Evolutionary conservation across 768 basidiomycete species (phyloP).

Genomic region (Lactifluus rugatus): DNA sequence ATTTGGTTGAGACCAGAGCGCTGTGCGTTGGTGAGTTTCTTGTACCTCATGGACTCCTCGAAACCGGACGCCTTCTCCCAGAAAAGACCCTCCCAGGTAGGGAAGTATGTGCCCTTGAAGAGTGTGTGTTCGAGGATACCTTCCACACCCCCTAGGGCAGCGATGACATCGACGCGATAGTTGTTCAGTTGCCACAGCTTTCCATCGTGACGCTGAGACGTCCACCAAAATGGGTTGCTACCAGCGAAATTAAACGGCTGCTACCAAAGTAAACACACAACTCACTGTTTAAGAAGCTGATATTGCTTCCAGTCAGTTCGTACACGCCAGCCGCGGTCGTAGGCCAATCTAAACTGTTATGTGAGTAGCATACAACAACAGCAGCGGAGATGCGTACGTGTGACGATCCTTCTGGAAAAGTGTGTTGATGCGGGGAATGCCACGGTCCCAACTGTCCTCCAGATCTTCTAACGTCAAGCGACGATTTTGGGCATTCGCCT

Average conservation of each 20-base stretch:
- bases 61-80: constrained; percentile 98
- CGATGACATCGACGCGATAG: constrained; percentile 97
- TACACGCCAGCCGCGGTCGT: constrained; percentile 98
- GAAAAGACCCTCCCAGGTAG: constrained; percentile 96
- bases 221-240: constrained; percentile 99
- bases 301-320: constrained; percentile 98
- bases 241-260: background rate
- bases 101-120: constrained; percentile 97
- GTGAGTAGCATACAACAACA: background rate
- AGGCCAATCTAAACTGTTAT: constrained; percentile 55
- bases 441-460: constrained; percentile 97
- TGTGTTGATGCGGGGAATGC: constrained; percentile 97
- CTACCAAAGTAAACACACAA: constrained; percentile 10
- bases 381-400: constrained; percentile 41
- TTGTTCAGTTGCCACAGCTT: constrained; percentile 97
- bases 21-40: constrained; percentile 96
- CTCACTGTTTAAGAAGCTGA: constrained; percentile 82
- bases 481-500: constrained; percentile 98
- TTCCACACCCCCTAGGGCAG: constrained; percentile 94
- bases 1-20: constrained; percentile 97
- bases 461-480: constrained; percentile 95
- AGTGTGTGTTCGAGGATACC: constrained; percentile 94
- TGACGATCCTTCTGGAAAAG: constrained; percentile 98
- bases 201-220: constrained; percentile 91
- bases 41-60: constrained; percentile 93